Evolutionary conservation across 2,329 filamentous ascomycete species (phyloP).

Genomic region (Hypoxylon sp.): DNA sequence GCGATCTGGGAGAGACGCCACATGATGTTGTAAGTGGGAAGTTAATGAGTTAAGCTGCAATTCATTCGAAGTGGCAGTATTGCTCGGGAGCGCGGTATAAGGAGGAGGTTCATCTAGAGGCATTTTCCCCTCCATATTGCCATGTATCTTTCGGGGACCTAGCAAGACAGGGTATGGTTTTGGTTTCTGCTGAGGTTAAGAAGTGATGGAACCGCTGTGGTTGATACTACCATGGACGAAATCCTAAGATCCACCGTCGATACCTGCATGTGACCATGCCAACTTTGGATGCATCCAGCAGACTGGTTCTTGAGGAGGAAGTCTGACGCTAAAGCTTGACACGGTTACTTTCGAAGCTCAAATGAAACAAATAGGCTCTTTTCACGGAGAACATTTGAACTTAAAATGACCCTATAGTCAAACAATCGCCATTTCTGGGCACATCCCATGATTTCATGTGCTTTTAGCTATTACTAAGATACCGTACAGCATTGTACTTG

Average conservation of each 20-base stretch:
- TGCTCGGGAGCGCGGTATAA: constrained; percentile 41
- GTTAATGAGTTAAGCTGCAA: constrained; percentile 41
- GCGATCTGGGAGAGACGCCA: constrained; percentile 57
- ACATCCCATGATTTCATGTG: constrained; percentile 1
- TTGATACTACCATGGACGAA: neutral
- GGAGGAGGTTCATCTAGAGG: constrained; percentile 47
- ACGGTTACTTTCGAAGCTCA: neutral
- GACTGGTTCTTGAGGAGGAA: neutral
- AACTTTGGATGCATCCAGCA: neutral
- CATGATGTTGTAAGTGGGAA: constrained; percentile 53
- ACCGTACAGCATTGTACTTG: neutral
- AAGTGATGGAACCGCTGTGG: neutral
- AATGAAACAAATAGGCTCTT: neutral
- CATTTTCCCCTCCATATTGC: constrained; percentile 40
- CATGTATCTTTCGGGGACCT: neutral
- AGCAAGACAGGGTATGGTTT: neutral
- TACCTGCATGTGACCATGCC: neutral
- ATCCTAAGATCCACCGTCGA: too few species aligned
- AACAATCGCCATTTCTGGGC: neutral
- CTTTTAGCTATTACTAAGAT: neutral
- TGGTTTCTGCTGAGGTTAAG: neutral
- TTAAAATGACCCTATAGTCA: constrained; percentile 1
- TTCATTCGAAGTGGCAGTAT: constrained; percentile 17
- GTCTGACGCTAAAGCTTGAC: constrained; percentile 11
- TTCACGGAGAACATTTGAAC: neutral